Evolutionary conservation across 305 asterid species (phyloP).

Genomic region (Fraxinus dipetala): DNA sequence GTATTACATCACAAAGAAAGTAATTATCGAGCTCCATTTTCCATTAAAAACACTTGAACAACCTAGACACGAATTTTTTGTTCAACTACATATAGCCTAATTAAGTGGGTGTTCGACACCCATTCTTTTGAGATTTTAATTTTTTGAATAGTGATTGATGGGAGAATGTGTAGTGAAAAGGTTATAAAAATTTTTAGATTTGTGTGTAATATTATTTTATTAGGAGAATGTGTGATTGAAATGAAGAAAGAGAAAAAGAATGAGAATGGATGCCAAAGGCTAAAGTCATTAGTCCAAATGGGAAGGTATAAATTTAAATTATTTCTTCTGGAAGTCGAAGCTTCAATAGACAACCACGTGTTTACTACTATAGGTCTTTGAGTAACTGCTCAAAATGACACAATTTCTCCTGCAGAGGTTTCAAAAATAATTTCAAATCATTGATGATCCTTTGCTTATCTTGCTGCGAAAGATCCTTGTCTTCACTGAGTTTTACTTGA

Average conservation of each 20-base stretch:
- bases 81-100: not conserved
- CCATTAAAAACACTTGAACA: not conserved
- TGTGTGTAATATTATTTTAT: no score
- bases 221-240: no score
- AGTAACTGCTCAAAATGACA: constrained; percentile 74
- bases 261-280: no score
- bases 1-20: not conserved
- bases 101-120: not conserved
- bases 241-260: no score
- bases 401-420: constrained; percentile 64
- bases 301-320: not conserved
- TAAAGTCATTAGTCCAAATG: not conserved
- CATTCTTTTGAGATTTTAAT: no score
- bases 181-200: no score
- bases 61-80: not conserved
- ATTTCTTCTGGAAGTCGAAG: not conserved
- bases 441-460: constrained; percentile 52
- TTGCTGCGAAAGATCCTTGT: constrained; percentile 48
- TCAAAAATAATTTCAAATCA: constrained; percentile 58
- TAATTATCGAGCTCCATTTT: not conserved
- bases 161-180: no score
- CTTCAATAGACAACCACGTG: not conserved
- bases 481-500: constrained; percentile 61
- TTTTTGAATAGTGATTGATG: no score
- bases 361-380: constrained; percentile 41